Base-by-base conservation (phyloP, 805 yeast species). In the Candida hungchunana region DNA sequence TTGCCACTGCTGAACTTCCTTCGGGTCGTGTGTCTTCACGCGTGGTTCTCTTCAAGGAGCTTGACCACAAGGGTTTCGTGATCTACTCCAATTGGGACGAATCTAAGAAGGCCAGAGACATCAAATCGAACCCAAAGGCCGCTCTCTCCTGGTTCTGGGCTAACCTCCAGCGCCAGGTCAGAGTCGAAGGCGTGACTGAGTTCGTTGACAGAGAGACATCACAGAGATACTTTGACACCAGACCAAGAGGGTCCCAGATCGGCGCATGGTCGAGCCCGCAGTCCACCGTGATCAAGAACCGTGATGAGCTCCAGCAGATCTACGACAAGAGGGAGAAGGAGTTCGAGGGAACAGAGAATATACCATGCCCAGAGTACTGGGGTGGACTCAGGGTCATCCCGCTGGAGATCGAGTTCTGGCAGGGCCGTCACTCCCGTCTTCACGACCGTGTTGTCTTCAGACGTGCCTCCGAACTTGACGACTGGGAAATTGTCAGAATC, bases 211-310 rank as follows among this genome's bases (percentile, higher is more conserved):
- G 79, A 39, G 89, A 83, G 50, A 85, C 82, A 20, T 75, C 86
- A 6, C 77, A 81, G 48, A 68, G 80, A 32, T 93, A 93, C 62
- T 93, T 77, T 62, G 71, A 75, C 34, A 82, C 95, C 0, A 73
- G 98, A 55, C 98, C 98, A 25, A 70, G 95, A 40, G 97, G 94
- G 6, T 83, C 95, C 20, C 79, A 83, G 55, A 78, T 93, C 43
- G 97, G 98, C 20, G 98, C 98, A 0, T 89, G 96, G 95, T 83
- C 97, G 0, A 81, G 94, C 19, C 94, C 95, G 4, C 98, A 93
- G 66, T 77, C 89, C 22, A 68, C 73, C 36, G 69, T 66, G 3
- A 67, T 89, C 24, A 51, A 56, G 11, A 59, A 66, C 28, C 69
- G 96, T 44, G 73, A 73, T 12, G 83, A 75, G 48, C 73, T 90